Base-by-base conservation (phyloP, 164 flowering plant species). In the Piper longum region DNA sequence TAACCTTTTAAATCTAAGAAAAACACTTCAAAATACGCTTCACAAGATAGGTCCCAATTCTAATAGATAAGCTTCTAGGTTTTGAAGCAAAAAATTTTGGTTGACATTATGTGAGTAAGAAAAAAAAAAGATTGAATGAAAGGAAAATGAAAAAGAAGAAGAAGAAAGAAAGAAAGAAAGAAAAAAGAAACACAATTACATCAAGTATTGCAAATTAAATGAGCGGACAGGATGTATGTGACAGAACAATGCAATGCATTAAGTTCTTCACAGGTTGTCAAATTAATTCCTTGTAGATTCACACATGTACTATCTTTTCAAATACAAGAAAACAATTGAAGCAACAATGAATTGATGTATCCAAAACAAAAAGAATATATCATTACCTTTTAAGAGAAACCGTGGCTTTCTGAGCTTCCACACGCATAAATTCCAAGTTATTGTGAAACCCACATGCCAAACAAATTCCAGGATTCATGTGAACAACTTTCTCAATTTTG, bases 361-460 rank as follows among this genome's bases (percentile, higher is more conserved):
- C 13, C 11, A n/a, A 43, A 43, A 3, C 6, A 13, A 16, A 45
- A 54, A 13, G 40, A 16, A 18, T 2, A 52, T 18, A 61, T n/a
- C 41, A 56, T 45, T 75, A 86, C 96, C 96, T 81, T 68, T 65
- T 70, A 44, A 81, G 61, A 73, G 55, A 16, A 18, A 43, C 58
- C 64, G 61, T 73, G 62, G 88, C 80, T 73, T 79, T 70, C 11
- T 68, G 64, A 12, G 74, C 68, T 56, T 72, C 62, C 40, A 67
- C 67, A 64, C 40, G 64, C 19, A 79, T 76, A 48, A 77, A 73
- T 72, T 76, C 78, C 45, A 89, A 60, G 73, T 88, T 83, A 63
- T 77, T 61, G 59, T 62, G 60, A 41, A 80, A 75, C 64, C 86
- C 83, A 76, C 98, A 91, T 55, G 66, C 72, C 72, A 84, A 70